Percentiles rank a stretch among this genome's conserved stretches.
phyloP scores from a whole-genome alignment of 2,329 filamentous ascomycete species.

The Tolypocladium inflatum region DNA sequence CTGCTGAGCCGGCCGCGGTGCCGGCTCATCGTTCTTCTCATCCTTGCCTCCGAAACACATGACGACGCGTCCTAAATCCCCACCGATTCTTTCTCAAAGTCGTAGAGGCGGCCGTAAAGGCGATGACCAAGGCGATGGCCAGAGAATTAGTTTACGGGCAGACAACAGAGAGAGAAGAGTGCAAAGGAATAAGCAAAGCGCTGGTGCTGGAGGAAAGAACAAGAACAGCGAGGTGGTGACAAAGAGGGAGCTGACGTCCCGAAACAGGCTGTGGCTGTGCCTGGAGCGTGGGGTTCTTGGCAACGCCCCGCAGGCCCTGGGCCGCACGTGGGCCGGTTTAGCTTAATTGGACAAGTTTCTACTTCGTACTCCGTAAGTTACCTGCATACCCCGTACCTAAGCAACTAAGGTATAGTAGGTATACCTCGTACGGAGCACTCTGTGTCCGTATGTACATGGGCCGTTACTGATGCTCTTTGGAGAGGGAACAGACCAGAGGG shows the following conservation, averaged over 20 bases:
- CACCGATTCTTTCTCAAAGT: neutral
- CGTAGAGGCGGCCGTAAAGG: neutral
- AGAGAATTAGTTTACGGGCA: neutral
- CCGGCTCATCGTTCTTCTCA: constrained; percentile 25
- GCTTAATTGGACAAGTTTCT: too few species aligned
- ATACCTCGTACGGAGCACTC: too few species aligned
- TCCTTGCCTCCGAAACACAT: constrained; percentile 44
- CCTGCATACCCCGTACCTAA: too few species aligned
- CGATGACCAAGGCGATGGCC: too few species aligned
- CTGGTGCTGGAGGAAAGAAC: neutral
- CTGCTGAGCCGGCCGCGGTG: constrained; percentile 27
- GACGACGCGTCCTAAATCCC: neutral
- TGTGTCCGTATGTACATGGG: too few species aligned
- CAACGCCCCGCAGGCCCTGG: neutral
- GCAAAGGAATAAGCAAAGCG: neutral
- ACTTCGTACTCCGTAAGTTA: too few species aligned
- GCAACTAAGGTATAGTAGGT: too few species aligned
- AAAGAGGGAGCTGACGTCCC: neutral
- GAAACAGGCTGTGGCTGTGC: neutral
- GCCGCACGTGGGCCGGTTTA: too few species aligned
- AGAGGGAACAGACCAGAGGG: too few species aligned
- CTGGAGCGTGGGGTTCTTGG: neutral
- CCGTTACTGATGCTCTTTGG: too few species aligned
- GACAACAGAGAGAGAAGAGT: neutral
- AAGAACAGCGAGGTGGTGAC: neutral